Percentiles rank a stretch among this genome's conserved stretches.
phyloP scores from a whole-genome alignment of 768 basidiomycete species.

The Boletus insuetus region DNA sequence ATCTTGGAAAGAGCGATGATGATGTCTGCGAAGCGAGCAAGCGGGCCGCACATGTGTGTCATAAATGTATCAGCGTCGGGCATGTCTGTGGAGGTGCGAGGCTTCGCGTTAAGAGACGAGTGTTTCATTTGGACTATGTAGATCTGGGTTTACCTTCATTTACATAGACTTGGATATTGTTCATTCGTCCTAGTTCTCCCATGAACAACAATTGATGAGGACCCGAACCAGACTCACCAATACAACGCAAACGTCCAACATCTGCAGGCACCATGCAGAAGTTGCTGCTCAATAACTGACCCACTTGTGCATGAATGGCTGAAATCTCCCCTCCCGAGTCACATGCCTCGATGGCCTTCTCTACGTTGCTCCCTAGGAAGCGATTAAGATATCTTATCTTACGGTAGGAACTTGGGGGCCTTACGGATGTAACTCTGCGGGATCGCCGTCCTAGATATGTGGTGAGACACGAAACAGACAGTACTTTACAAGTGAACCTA shows the following conservation, averaged over 20 bases:
- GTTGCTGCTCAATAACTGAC: not conserved
- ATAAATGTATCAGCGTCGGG: slow-evolving; percentile 44
- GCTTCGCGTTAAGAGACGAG: not conserved
- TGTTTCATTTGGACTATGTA: too few relatives aligned
- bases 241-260: not conserved
- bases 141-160: slow-evolving; percentile 45
- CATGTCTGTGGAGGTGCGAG: not conserved
- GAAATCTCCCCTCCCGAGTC: not conserved
- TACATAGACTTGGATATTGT: slow-evolving; percentile 55
- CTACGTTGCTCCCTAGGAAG: not conserved
- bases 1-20: slow-evolving; percentile 58
- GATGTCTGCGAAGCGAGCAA: slow-evolving; percentile 71
- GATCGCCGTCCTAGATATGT: slow-evolving; percentile 21
- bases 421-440: slow-evolving; percentile 35
- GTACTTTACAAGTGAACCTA: not conserved
- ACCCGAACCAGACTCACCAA: not conserved
- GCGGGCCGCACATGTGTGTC: slow-evolving; percentile 42
- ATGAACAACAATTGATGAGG: not conserved
- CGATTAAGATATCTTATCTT: not conserved
- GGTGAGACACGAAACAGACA: not conserved
- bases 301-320: not conserved
- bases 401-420: not conserved
- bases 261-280: not conserved
- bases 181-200: slow-evolving; percentile 9
- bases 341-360: not conserved